Evolutionary conservation across 2,329 filamentous ascomycete species (phyloP).

Genomic region (Dactylellina parvicollis): DNA sequence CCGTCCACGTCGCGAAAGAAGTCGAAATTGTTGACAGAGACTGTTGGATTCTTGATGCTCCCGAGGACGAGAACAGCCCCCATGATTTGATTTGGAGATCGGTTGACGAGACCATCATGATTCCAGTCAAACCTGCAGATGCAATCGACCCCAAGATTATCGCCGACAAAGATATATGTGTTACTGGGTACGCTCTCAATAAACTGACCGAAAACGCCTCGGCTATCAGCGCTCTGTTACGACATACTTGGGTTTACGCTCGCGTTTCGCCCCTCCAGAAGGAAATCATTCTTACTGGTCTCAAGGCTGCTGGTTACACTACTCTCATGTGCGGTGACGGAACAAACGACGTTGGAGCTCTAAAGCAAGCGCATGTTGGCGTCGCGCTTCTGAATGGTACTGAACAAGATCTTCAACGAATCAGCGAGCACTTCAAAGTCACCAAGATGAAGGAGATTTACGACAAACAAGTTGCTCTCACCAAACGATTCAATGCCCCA

Average conservation of each 20-base stretch:
- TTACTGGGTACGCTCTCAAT: conserved; percentile 90
- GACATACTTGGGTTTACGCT: conserved; percentile 96
- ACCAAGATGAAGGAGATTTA: conserved; percentile 99
- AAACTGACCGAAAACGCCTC: conserved; percentile 81
- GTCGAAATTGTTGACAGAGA: conserved; percentile 98
- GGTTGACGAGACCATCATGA: conserved; percentile 86
- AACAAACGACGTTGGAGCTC: conserved; percentile 95
- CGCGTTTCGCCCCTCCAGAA: conserved; percentile 98
- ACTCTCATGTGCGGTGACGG: conserved; percentile 99
- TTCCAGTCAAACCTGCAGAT: conserved; percentile 83
- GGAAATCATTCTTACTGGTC: conserved; percentile 93
- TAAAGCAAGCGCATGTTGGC: conserved; percentile 98
- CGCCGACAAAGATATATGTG: conserved; percentile 86
- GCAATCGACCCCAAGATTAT: conserved; percentile 83
- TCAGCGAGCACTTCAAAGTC: conserved; percentile 90
- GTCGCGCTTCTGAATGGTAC: conserved; percentile 96
- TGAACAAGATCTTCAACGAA: conserved; percentile 86
- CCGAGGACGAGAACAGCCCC: conserved; percentile 84
- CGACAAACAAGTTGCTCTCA: conserved; percentile 90
- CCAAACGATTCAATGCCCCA: conserved; percentile 95
- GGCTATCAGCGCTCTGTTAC: conserved; percentile 80
- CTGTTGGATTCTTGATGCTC: conserved; percentile 91
- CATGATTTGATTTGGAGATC: conserved; percentile 90
- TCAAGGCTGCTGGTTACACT: conserved; percentile 96
- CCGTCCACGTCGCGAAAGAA: conserved; percentile 91